A percentile compares a stretch with the other conserved stretches of the same genome.
phyloP scores from a whole-genome alignment of 129 eudicot species.

The Ambrosia artemisiifolia region DNA sequence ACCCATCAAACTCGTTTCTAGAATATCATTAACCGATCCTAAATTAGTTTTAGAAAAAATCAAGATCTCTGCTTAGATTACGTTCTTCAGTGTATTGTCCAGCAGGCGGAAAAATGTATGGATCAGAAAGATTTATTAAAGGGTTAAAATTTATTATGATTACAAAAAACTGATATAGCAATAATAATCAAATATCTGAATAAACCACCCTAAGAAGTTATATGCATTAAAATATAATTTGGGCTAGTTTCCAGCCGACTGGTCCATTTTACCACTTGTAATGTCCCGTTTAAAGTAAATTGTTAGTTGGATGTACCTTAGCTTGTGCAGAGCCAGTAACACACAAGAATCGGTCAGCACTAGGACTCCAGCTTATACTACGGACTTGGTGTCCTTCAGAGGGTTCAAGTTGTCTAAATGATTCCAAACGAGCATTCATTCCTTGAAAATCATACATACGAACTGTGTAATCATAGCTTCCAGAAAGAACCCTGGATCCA shows the following conservation, averaged over 20 bases:
- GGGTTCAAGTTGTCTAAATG: constrained; percentile 96
- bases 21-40: not conserved
- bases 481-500: constrained; percentile 93
- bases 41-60: not conserved
- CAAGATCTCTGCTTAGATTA: not conserved
- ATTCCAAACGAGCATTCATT: constrained; percentile 91
- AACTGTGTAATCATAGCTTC: constrained; percentile 91
- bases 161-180: too few species aligned
- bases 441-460: constrained; percentile 99
- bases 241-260: not conserved
- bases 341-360: constrained; percentile 83
- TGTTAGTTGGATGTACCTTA: constrained; percentile 77
- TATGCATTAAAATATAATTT: not conserved
- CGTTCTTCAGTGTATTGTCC: not conserved
- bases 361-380: constrained; percentile 95
- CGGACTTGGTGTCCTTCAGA: constrained; percentile 99
- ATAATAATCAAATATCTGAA: not conserved
- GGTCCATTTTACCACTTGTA: not conserved
- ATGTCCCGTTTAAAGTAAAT: not conserved
- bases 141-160: too few species aligned
- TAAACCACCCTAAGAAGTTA: not conserved
- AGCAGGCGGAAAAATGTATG: not conserved
- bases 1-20: not conserved
- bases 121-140: not conserved
- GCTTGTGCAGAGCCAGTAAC: constrained; percentile 98